Evolutionary conservation across 2,329 filamentous ascomycete genomes (phyloP).

Genomic region (Curvularia spicifera): DNA sequence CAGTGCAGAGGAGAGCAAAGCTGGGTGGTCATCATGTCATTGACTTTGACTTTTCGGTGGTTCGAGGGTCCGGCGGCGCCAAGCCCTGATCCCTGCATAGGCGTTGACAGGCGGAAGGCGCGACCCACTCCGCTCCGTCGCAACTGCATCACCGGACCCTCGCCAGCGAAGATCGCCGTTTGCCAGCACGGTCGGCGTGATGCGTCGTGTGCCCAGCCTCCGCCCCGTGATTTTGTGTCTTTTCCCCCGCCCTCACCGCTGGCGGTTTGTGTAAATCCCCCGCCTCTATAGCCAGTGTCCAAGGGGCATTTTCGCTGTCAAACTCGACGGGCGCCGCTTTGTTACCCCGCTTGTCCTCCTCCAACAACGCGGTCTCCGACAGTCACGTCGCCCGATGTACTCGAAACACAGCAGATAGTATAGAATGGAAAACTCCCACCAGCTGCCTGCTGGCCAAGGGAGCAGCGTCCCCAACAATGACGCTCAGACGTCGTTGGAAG

Average conservation of each 20-base stretch:
- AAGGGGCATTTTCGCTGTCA: background rate
- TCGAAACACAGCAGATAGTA: constrained; percentile 10
- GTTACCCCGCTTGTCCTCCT: constrained; percentile 11
- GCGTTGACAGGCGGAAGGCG: constrained; percentile 22
- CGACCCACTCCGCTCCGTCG: constrained; percentile 17
- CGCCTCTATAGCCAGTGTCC: background rate
- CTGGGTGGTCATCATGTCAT: constrained; percentile 13
- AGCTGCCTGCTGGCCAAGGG: constrained; percentile 23
- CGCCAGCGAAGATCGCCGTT: constrained; percentile 19
- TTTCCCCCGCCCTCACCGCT: constrained; percentile 7
- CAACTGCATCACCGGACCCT: constrained; percentile 25
- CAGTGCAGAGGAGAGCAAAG: background rate
- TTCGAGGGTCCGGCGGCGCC: constrained; percentile 15
- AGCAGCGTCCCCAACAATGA: constrained; percentile 21
- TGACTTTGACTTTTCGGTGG: constrained; percentile 20
- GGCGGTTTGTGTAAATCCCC: background rate
- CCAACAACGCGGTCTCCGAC: constrained; percentile 4
- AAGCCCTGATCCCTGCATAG: constrained; percentile 20
- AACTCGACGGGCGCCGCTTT: constrained; percentile 2
- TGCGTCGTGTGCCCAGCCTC: constrained; percentile 19
- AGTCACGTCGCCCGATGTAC: constrained; percentile 16
- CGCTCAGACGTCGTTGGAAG: constrained; percentile 5
- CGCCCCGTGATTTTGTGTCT: constrained; percentile 7
- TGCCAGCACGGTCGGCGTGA: constrained; percentile 16
- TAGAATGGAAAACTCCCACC: constrained; percentile 28